Conservation (phyloP, 257 asterid species). For the Solanum virginianum region DNA sequence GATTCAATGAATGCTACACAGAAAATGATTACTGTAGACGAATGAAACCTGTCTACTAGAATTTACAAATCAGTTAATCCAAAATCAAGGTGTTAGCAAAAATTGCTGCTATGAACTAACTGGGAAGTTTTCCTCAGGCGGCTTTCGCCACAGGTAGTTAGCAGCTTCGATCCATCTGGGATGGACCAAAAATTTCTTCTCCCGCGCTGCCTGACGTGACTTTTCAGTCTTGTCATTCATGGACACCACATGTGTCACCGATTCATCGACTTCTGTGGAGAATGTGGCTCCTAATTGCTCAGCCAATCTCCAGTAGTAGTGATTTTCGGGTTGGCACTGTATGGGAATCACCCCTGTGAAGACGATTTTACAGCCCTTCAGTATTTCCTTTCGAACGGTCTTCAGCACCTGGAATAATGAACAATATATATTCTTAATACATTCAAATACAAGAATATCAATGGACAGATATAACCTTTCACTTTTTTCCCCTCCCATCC, state of each 20-base stretch:
- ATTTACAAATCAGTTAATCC: not conserved
- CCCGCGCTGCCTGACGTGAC: conserved; percentile 47
- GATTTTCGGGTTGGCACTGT: conserved; percentile 38
- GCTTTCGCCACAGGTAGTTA: conserved; percentile 53
- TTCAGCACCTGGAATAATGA: conserved; percentile 34
- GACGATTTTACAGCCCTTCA: conserved; percentile 50
- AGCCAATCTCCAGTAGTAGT: conserved; percentile 59
- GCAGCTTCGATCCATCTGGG: conserved; percentile 77
- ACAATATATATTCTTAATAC: not conserved
- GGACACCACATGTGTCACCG: conserved; percentile 73
- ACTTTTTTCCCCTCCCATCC: not conserved
- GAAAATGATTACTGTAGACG: not conserved
- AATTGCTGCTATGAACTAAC: conserved; percentile 10
- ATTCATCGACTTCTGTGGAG: conserved; percentile 28
- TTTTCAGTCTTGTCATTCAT: conserved; percentile 50
- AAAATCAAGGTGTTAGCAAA: conserved; percentile 1
- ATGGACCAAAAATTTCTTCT: conserved; percentile 49
- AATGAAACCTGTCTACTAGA: not conserved
- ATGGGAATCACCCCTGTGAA: conserved; percentile 55
- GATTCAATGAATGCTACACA: too few relatives aligned
- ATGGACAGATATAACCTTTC: not conserved
- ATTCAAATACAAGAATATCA: not conserved
- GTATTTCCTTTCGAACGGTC: conserved; percentile 37
- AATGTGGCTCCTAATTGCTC: conserved; percentile 69
- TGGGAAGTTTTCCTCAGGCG: conserved; percentile 55